Evolutionary conservation across 2,329 filamentous ascomycete genomes (phyloP), one percentile per base, ranked within the genome.

Genomic region (Shiraia sp.): DNA sequence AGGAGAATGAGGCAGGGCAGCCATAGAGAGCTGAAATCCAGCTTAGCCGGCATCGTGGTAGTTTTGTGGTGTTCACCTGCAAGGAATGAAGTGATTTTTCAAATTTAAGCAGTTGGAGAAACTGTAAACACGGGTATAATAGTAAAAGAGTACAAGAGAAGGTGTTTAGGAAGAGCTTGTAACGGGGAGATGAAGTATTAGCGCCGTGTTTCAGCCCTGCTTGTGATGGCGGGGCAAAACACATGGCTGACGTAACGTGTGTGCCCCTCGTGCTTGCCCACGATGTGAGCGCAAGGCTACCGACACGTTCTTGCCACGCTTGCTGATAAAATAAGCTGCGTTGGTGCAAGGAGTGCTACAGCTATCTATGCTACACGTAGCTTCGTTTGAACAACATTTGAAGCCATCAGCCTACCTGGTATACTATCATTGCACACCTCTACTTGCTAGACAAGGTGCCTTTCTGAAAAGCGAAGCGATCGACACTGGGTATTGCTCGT

Each of bases 1-100:
- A 89, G 57, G 10, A 78, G 55, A 24, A 76, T 43, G 36, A 70
- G 56, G 52, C 69, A 70, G 45, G 71, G 61, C 33, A 71, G 63
- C 52, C 71, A 63, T 23, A 73, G 44, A 42, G 59, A 59, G 45
- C 65, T 59, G 40, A 66, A 45, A 22, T 53, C 36, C 28, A 65
- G 44, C 15, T 53, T 57, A 39, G 54, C 53, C 40, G 64, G 49
- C 61, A 65, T 65, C 36, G 31, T 55, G 42, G n/a, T 32, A 40
- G 10, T 19, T 15, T 23, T 16, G 32, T 26, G 19, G 10, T 38
- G 28, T 15, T 36, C 25, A 8, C 29, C 14, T 35, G n/a, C 15
- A 42, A 22, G 40, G 16, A 14, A 26, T 34, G 27, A 37, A n/a
- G 13, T 6, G 9, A 10, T 28, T 16, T 12, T 24, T 15, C 10